Base-by-base conservation (phyloP, 1,284 basidiomycete species). In the Ceratobasidium sp. region DNA sequence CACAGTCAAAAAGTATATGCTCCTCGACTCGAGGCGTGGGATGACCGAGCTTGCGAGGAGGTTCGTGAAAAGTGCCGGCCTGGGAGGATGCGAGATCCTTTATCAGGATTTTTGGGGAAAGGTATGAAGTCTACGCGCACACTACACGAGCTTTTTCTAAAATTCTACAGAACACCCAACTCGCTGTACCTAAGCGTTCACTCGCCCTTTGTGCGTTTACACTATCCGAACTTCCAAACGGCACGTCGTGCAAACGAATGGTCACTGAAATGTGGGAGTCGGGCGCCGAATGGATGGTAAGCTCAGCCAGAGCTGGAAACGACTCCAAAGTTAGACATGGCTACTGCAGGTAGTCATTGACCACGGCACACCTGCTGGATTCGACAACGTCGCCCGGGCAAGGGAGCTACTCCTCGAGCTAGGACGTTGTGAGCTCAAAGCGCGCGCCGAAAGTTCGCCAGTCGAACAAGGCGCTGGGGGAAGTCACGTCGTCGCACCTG, bases 201-300 rank as follows among this genome's bases (percentile, higher is more conserved):
- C 81, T 98, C 46, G 94, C 92, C 0, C 81, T 99, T 41, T 94
- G 93, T 24, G 92, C 96, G 0, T 98, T 97, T 83, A 86, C 90
- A 79, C 84, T 99, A 0, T 90, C 92, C 16, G 88, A 92, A 7
- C 84, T 96, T 16, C 84, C 89, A 1, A 90, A 86, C 11, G 82
- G 88, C 53, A 78, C 88, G 8, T 86, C 89, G 5, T 88, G 92
- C 62, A 91, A 90, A 81, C 84, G 86, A 3, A 81, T 94, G 54
- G 86, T 96, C 7, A 89, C 90, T 78, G 88, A 93, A 78, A 92
- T 97, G 86, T 98, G 95, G 95, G 86, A 93, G 63, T 94, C 92
- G 77, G 93, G 92, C 39, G 95, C 95, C 41, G 88, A 92, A 78
- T 87, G 89, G 16, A 89, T 96, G 64, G 92, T 94, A 79, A 78